Percentiles rank a stretch among this genome's conserved stretches.
Evolutionary conservation across 2,329 filamentous ascomycete genomes (phyloP).

Genomic region (Phialophora tarda): DNA sequence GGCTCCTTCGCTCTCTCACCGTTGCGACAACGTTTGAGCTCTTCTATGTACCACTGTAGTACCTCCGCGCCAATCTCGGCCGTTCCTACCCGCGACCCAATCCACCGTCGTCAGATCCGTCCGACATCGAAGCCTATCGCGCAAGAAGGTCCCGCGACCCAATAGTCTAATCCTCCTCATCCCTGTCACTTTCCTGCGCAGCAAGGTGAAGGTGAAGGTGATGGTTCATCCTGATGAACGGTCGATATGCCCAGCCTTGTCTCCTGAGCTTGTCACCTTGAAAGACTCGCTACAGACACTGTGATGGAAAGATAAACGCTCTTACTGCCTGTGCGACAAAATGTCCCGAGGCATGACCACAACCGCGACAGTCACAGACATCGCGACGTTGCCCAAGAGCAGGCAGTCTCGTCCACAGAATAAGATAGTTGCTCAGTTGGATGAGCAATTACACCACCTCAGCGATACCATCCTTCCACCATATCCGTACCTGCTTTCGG

Average conservation of each 20-base stretch:
- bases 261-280: slow-evolving; percentile 23
- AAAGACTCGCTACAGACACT: slow-evolving; percentile 18
- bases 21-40: background rate
- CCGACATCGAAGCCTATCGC: background rate
- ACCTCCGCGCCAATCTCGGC: background rate
- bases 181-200: background rate
- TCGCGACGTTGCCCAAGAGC: slow-evolving; percentile 19
- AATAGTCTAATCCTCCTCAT: background rate
- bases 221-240: slow-evolving; percentile 12
- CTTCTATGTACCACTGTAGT: background rate
- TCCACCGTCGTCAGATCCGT: background rate
- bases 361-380: slow-evolving; percentile 25
- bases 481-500: slow-evolving; percentile 54
- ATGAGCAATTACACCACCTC: slow-evolving; percentile 47
- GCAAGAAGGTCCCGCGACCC: background rate
- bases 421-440: slow-evolving; percentile 28
- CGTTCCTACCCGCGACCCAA: background rate
- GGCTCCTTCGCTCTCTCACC: too few relatives aligned
- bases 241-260: slow-evolving; percentile 27
- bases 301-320: slow-evolving; percentile 33
- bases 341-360: slow-evolving; percentile 35
- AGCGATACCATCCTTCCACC: slow-evolving; percentile 51
- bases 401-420: slow-evolving; percentile 12
- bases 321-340: slow-evolving; percentile 31
- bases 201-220: slow-evolving; percentile 16